These are phyloP conservation scores for Lichtheimia corymbifera DNA, from an alignment of 371 early-diverging fungal species.

Conservation along the genomic window DNA sequence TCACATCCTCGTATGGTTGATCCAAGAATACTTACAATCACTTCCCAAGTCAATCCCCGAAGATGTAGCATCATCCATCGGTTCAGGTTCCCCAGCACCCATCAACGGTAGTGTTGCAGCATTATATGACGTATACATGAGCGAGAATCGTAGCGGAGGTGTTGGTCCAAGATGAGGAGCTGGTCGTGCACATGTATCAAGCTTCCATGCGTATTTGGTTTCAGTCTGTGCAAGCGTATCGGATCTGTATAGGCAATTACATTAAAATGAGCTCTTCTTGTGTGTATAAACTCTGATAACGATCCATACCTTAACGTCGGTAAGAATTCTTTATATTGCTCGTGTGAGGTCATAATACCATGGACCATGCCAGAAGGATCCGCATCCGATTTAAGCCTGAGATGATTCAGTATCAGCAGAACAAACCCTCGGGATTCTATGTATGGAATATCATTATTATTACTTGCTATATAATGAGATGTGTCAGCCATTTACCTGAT, in stretches of 20 bases:
- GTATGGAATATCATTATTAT: neutral
- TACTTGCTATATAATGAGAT: neutral
- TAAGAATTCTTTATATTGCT: constrained; percentile 29
- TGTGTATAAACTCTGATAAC: neutral
- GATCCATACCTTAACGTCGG: constrained; percentile 30
- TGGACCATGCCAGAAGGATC: constrained; percentile 23
- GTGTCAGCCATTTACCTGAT: neutral
- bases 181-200: constrained; percentile 45
- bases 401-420: constrained; percentile 38
- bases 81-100: constrained; percentile 17
- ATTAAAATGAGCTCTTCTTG: neutral
- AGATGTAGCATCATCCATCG: constrained; percentile 18
- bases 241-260: constrained; percentile 10
- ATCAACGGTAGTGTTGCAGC: constrained; percentile 35
- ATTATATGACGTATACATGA: constrained; percentile 36
- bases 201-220: constrained; percentile 34
- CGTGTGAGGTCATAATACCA: constrained; percentile 23
- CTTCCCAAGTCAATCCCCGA: constrained; percentile 43
- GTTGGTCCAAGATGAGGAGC: constrained; percentile 47
- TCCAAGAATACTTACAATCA: constrained; percentile 26
- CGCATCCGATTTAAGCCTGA: constrained; percentile 40
- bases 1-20: too few relatives aligned
- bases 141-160: constrained; percentile 37
- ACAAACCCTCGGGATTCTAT: constrained; percentile 40
- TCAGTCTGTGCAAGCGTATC: constrained; percentile 38